Evolutionary conservation across 495 filamentous ascomycete genomes (phyloP).

Genomic region (Lophium mytilinum): DNA sequence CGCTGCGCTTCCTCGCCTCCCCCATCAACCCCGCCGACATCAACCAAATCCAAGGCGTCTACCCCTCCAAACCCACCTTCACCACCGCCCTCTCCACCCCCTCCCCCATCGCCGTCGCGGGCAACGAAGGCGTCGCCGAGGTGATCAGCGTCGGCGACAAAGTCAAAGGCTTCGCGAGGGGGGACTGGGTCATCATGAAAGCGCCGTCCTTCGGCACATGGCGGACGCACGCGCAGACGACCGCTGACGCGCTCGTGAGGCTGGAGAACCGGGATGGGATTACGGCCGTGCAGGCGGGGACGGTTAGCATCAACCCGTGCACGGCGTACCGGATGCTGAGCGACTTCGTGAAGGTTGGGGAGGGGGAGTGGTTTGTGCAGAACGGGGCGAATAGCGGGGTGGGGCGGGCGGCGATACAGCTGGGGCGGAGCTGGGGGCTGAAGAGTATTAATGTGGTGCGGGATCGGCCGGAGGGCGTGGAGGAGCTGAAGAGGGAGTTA

Average conservation of each 20-base stretch:
- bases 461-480: slow-evolving; percentile 55
- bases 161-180: slow-evolving; percentile 49
- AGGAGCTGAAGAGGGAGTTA: slow-evolving; percentile 63
- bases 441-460: slow-evolving; percentile 82
- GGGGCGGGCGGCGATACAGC: slow-evolving; percentile 78
- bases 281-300: slow-evolving; percentile 66
- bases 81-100: slow-evolving; percentile 63
- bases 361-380: slow-evolving; percentile 86
- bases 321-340: slow-evolving; percentile 88
- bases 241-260: slow-evolving; percentile 52
- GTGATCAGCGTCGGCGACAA: slow-evolving; percentile 56
- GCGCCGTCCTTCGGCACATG: slow-evolving; percentile 78
- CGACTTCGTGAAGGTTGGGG: slow-evolving; percentile 62
- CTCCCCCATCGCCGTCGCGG: slow-evolving; percentile 63
- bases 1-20: slow-evolving; percentile 69
- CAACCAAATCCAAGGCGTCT: slow-evolving; percentile 95
- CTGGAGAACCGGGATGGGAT: slow-evolving; percentile 56
- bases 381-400: slow-evolving; percentile 95
- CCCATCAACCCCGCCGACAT: slow-evolving; percentile 97
- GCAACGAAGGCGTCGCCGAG: slow-evolving; percentile 91
- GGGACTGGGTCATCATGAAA: slow-evolving; percentile 90
- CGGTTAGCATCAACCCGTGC: slow-evolving; percentile 82
- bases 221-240: slow-evolving; percentile 72
- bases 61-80: slow-evolving; percentile 75
- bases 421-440: slow-evolving; percentile 74